Base-by-base conservation (phyloP, 306 rosid species). In the Rosa multiflora region DNA sequence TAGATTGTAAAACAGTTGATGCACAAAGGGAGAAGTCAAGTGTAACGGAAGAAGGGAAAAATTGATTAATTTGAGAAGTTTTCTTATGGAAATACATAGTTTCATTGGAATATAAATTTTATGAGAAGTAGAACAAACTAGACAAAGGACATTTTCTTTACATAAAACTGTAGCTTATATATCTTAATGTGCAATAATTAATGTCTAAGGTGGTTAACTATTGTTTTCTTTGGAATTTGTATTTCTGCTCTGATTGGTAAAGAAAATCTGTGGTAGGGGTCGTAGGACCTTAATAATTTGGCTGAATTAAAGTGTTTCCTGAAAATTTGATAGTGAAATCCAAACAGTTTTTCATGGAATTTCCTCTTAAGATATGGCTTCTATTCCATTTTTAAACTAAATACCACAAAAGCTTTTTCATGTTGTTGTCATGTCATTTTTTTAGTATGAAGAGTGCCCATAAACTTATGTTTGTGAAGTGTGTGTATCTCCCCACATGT, bases 1-100 rank as follows among this genome's bases (percentile, higher is more conserved):
- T 48, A 44, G 71, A 62, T 76, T 64, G 32, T 10, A 46, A 55
- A 37, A 53, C 20, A 62, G 62, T 46, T 32, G 46, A 53, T 29
- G 32, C 13, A n/a, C 59, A 49, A 35, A 46, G 44, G 70, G 79
- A 75, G 59, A 14, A 43, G 70, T 75, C 71, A 15, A 61, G 3
- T 26, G 13, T 29, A 32, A 72, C 5, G 3, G 69, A 44, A 46
- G 56, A 59, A 59, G 10, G 46, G 59, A 29, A 6, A 75, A 17
- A 10, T 17, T 59, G 39, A 21, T 44, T 61, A 43, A n/a, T 5
- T 13, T 59, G 20, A 5, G 46, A 26, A 58, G 1, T 26, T 61
- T 76, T 20, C 35, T 62, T 6, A 29, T 49, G 12, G 29, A 46
- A 61, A 46, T 40, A 75, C 29, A 62, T 20, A 29, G 47, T 11